Base-by-base conservation (phyloP, 139 green algal genomes). In the Chlamydomonas applanata region DNA sequence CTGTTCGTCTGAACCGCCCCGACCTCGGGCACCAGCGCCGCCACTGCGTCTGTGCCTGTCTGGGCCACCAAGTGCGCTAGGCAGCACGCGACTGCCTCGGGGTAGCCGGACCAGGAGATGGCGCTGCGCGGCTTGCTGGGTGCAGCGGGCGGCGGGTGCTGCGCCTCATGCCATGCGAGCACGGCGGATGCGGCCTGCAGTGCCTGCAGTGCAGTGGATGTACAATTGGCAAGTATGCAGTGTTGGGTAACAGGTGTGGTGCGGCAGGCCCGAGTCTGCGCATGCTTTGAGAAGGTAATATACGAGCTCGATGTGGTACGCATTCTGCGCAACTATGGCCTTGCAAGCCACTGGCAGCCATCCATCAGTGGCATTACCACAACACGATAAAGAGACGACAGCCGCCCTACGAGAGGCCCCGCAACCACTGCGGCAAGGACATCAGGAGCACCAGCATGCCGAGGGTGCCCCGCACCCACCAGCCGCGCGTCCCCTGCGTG, bases 401-500 rank as follows among this genome's bases (percentile, higher is more conserved):
- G n/a, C n/a, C n/a, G n/a, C n/a, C n/a, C n/a, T n/a, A n/a, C n/a
- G n/a, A n/a, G n/a, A n/a, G n/a, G n/a, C n/a, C n/a, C n/a, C n/a
- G n/a, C n/a, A n/a, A n/a, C n/a, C n/a, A n/a, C n/a, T n/a, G n/a
- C n/a, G n/a, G n/a, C n/a, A n/a, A n/a, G n/a, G n/a, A 71, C 32
- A 56, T 9, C 14, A 44, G 25, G 25, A 71, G 29, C 19, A 49
- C 32, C 19, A 14, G 30, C 14, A n/a, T n/a, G n/a, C n/a, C n/a
- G n/a, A n/a, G n/a, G n/a, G n/a, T n/a, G n/a, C n/a, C n/a, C n/a
- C 32, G 24, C 68, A 33, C 67, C 20, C 30, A 75, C 69, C 69
- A 56, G 19, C 3, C 16, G 29, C 35, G 52, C 49, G 25, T 79
- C 52, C 24, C 52, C 20, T 7, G 25, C 3, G 33, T 40, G 35